Conservation (phyloP, 2,329 filamentous ascomycete species). For the Westerdykella ornata region DNA sequence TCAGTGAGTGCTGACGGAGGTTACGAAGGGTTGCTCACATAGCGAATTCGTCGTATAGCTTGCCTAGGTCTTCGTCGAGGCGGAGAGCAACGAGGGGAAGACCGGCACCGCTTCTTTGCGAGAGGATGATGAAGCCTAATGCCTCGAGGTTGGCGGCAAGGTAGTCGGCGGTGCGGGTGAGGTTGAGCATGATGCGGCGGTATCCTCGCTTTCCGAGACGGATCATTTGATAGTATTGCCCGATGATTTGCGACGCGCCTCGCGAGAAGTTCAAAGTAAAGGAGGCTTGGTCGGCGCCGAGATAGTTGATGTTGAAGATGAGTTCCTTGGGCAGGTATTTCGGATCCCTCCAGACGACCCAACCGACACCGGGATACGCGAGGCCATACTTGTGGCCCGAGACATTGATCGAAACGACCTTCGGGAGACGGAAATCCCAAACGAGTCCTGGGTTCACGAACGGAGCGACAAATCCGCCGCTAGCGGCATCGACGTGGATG, state of each 20-base stretch:
- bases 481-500: constrained; percentile 91
- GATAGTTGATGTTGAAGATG: constrained; percentile 99
- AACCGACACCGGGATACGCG: constrained; percentile 83
- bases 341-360: constrained; percentile 79
- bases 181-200: constrained; percentile 85
- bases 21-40: constrained; percentile 48
- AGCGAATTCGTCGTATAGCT: constrained; percentile 51
- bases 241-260: constrained; percentile 88
- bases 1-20: background rate
- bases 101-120: constrained; percentile 66
- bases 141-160: constrained; percentile 65
- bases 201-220: constrained; percentile 90
- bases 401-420: constrained; percentile 54
- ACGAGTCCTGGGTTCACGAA: constrained; percentile 77
- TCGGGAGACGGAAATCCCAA: constrained; percentile 88
- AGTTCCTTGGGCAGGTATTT: constrained; percentile 84
- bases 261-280: constrained; percentile 98
- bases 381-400: constrained; percentile 81
- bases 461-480: constrained; percentile 85
- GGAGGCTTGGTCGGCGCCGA: constrained; percentile 88
- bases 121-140: constrained; percentile 84
- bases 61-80: constrained; percentile 52
- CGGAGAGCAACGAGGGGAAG: constrained; percentile 89
- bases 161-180: constrained; percentile 85
- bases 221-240: constrained; percentile 96